These are phyloP conservation scores for Penicillium italicum DNA, from an alignment of 2,329 filamentous ascomycete species.

Conservation along the genomic window DNA sequence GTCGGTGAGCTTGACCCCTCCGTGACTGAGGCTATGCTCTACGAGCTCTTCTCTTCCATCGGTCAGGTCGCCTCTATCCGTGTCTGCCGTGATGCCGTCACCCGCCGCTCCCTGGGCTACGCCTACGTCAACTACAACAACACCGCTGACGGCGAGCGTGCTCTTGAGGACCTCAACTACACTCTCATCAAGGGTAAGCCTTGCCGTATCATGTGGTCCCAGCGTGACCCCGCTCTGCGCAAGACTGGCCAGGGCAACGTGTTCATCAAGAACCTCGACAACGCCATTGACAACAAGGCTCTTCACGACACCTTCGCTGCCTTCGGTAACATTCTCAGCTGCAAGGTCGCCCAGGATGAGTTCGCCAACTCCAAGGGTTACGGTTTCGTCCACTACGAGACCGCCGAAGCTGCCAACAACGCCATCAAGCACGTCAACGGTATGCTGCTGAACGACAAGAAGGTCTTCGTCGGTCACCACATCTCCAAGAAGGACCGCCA, in stretches of 20 bases:
- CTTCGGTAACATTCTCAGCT: conserved; percentile 98
- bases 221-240: conserved; percentile 96
- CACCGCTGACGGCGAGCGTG: conserved; percentile 92
- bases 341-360: conserved; percentile 99
- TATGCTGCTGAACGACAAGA: conserved; percentile 99
- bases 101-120: conserved; percentile 96
- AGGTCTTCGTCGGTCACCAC: conserved; percentile 98
- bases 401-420: conserved; percentile 90
- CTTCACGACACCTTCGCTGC: conserved; percentile 98
- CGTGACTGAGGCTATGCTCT: conserved; percentile 99
- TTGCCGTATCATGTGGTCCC: conserved; percentile 99
- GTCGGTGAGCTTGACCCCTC: conserved; percentile 97
- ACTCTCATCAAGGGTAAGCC: conserved; percentile 97
- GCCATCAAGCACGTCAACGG: conserved; percentile 99
- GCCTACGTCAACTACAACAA: conserved; percentile 99
- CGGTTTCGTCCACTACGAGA: conserved; percentile 99
- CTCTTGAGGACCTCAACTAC: conserved; percentile 99
- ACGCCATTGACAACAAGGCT: conserved; percentile 99
- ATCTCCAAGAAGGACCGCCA: conserved; percentile 99
- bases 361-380: conserved; percentile 96
- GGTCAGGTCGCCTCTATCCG: conserved; percentile 98
- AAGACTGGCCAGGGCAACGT: conserved; percentile 99
- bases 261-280: conserved; percentile 99
- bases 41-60: conserved; percentile 99
- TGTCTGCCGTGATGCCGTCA: conserved; percentile 98